Conservation (phyloP, 2,329 filamentous ascomycete species). For the Fusarium pseudograminearum region DNA sequence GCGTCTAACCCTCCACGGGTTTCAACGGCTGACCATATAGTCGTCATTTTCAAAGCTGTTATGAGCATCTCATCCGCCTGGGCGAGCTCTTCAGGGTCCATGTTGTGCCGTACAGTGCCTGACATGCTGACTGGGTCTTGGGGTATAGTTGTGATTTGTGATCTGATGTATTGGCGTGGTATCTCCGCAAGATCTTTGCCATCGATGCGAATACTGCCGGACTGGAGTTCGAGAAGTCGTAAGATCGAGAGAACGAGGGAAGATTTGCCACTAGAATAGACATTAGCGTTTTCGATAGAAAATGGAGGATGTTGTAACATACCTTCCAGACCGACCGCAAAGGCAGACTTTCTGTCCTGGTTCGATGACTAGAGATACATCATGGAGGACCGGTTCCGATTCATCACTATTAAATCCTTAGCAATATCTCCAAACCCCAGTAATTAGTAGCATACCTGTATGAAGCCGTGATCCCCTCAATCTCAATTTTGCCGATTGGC, state of each 20-base stretch:
- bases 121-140: constrained; percentile 62
- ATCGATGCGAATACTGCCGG: constrained; percentile 57
- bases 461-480: constrained; percentile 45
- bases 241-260: constrained; percentile 62
- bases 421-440: rapidly evolving
- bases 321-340: constrained; percentile 62
- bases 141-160: constrained; percentile 58
- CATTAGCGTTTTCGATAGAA: neutral
- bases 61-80: constrained; percentile 56
- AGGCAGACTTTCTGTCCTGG: constrained; percentile 62
- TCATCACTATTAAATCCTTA: constrained; percentile 28
- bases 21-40: constrained; percentile 56
- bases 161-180: constrained; percentile 58
- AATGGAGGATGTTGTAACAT: rapidly evolving
- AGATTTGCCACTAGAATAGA: constrained; percentile 59
- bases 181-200: constrained; percentile 56
- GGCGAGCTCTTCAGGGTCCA: constrained; percentile 55
- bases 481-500: constrained; percentile 48
- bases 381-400: constrained; percentile 19
- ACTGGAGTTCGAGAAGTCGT: constrained; percentile 59
- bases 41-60: constrained; percentile 57
- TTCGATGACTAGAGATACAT: constrained; percentile 39
- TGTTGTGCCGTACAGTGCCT: constrained; percentile 61
- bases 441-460: constrained; percentile 37
- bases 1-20: constrained; percentile 54